Conservation (phyloP, 192 early-diverging fungal species). For the Rhizoclosmatium globosum region DNA sequence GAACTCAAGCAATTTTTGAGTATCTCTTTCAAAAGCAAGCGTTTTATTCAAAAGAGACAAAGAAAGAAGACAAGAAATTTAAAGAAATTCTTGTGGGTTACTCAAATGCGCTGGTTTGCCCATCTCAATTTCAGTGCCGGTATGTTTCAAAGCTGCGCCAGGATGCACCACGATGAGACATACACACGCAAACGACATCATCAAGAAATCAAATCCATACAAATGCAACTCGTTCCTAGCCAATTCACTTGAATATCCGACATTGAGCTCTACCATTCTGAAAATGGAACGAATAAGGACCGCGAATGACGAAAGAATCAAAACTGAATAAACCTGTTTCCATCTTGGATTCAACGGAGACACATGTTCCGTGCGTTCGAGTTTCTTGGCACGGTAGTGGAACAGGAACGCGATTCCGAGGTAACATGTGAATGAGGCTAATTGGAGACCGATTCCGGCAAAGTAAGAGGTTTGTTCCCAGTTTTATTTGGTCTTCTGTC, state of each 20-base stretch:
- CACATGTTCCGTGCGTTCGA: neutral
- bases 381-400: conserved; percentile 1
- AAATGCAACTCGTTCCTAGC: conserved; percentile 30
- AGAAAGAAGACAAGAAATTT: too few relatives aligned
- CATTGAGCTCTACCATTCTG: conserved; percentile 39
- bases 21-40: too few relatives aligned
- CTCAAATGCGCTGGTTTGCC: too few relatives aligned
- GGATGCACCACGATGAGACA: conserved; percentile 34
- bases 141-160: conserved; percentile 3
- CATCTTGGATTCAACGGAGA: neutral
- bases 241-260: conserved; percentile 25
- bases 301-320: neutral
- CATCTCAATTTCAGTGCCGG: neutral
- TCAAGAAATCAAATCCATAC: conserved; percentile 39
- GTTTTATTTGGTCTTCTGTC: neutral
- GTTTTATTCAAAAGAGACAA: too few relatives aligned
- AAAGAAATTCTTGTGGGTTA: too few relatives aligned
- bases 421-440: conserved; percentile 26
- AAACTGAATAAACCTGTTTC: neutral
- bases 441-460: conserved; percentile 38
- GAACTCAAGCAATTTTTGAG: too few relatives aligned
- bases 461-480: conserved; percentile 28
- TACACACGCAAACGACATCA: conserved; percentile 28
- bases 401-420: conserved; percentile 25
- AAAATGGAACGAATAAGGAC: conserved; percentile 33